These are phyloP conservation scores for Aspergillus sp. DNA, from an alignment of 2,329 filamentous ascomycete species.

Conservation along the genomic window DNA sequence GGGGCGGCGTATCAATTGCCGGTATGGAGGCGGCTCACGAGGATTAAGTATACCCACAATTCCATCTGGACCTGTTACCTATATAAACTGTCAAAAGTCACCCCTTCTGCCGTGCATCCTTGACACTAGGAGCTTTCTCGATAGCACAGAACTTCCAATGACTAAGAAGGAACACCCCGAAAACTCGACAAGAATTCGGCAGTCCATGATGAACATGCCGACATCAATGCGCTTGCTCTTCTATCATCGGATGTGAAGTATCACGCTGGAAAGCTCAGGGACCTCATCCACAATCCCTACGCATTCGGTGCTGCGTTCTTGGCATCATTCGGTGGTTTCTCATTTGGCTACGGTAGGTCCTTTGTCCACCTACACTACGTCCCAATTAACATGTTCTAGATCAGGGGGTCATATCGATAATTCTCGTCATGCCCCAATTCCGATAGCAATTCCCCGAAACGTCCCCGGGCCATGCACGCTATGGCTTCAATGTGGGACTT, in stretches of 20 bases:
- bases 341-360: slow-evolving; percentile 43
- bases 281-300: slow-evolving; percentile 33
- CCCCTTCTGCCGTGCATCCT: too few species aligned
- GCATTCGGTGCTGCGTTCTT: slow-evolving; percentile 49
- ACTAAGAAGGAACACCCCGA: not conserved
- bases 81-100: not conserved
- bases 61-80: not conserved
- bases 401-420: slow-evolving; percentile 41
- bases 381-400: slow-evolving; percentile 7
- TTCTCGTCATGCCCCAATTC: slow-evolving; percentile 52
- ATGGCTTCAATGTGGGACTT: slow-evolving; percentile 34
- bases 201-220: slow-evolving; percentile 5
- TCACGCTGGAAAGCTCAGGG: slow-evolving; percentile 6
- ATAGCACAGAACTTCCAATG: not conserved
- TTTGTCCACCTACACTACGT: not conserved
- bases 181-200: not conserved
- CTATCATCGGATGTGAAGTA: slow-evolving; percentile 6
- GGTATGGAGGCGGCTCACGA: not conserved
- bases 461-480: slow-evolving; percentile 33
- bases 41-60: not conserved
- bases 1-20: not conserved
- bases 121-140: not conserved
- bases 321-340: slow-evolving; percentile 46
- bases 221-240: not conserved
- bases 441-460: slow-evolving; percentile 44